phyloP scores from a whole-genome alignment of 352 stramenopile genomes.

The Paralagenidium karlingii region DNA sequence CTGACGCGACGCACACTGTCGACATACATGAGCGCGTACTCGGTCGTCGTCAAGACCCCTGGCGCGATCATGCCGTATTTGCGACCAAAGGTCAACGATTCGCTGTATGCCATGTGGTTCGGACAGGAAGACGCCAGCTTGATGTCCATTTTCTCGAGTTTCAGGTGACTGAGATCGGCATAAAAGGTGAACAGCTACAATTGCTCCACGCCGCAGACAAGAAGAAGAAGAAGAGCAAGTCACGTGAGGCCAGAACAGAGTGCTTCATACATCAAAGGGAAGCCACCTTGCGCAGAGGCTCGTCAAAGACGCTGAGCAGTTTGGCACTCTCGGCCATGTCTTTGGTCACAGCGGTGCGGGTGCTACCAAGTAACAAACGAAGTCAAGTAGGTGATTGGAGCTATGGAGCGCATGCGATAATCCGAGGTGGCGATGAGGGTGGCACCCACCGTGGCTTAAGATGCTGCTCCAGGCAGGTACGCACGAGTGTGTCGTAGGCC shows the following conservation, averaged over 20 bases:
- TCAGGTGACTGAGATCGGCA: constrained; percentile 25
- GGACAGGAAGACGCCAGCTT: constrained; percentile 33
- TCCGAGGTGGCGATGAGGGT: too few relatives aligned
- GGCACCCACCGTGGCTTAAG: constrained; percentile 40
- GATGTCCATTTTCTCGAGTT: constrained; percentile 51
- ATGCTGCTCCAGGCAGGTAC: constrained; percentile 56
- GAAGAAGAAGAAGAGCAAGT: constrained; percentile 1
- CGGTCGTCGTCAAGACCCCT: constrained; percentile 59
- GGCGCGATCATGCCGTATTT: constrained; percentile 70
- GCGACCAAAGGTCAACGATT: constrained; percentile 50
- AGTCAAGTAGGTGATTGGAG: too few relatives aligned
- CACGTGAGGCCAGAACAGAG: too few relatives aligned
- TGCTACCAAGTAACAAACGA: too few relatives aligned
- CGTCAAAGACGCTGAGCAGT: constrained; percentile 40
- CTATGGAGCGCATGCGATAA: neutral
- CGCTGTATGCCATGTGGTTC: constrained; percentile 47
- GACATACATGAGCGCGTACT: constrained; percentile 65
- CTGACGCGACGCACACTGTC: constrained; percentile 53
- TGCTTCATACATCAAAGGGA: too few relatives aligned
- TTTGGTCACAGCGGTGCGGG: constrained; percentile 21
- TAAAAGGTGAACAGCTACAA: constrained; percentile 46
- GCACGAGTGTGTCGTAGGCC: constrained; percentile 48
- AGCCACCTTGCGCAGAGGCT: constrained; percentile 35
- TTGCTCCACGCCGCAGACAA: neutral
- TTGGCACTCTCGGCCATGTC: constrained; percentile 61